Evolutionary conservation across 305 asterid species (phyloP), one percentile per base, ranked within the genome.

Genomic region (Solanum hybrid): DNA sequence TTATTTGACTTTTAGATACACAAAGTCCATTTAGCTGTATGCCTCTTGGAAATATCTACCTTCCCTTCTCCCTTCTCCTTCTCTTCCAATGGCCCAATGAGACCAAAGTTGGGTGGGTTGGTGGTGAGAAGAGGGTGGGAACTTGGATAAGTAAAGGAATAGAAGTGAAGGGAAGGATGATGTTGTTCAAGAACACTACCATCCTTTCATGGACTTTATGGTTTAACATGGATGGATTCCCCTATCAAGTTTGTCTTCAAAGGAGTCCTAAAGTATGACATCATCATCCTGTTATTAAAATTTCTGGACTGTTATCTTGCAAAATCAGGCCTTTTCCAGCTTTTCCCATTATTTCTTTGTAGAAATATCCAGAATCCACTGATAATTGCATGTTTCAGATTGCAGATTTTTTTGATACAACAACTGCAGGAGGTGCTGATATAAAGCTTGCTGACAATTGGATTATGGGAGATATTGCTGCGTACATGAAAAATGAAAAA

Each of bases 391-490:
- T 89, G 60, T 87, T 90, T 73, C 94, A 97, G 99, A 96, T 96
- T 37, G 98, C 99, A 71, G 96, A 97, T 36, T 97, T 94, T 94
- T 97, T 96, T 89, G 97, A 96, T 93, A 94, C 94, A 60, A 94
- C 99, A 24, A 90, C 95, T 85, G 94, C 92, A 88, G 92, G 92
- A 35, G 99, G 97, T 37, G 95, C 98, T 85, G 99, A 97, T 90
- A 85, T 96, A 75, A 97, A 97, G 89, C 93, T 96, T 88, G 95
- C 98, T 92, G 93, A 99, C 81, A 97, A 97, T 87, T 97, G 99
- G 99, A 95, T 97, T 89, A 97, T 97, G 99, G 98, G 99, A 31
- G 99, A 97, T 91, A 93, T 97, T 91, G 98, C 99, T 94, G 98
- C 98, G 29, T 95, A 95, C 89, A 89, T 96, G 97, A 97, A 97